Base-by-base conservation (phyloP, 2,329 filamentous ascomycete genomes). In the Thielaviopsis ethacetica region DNA sequence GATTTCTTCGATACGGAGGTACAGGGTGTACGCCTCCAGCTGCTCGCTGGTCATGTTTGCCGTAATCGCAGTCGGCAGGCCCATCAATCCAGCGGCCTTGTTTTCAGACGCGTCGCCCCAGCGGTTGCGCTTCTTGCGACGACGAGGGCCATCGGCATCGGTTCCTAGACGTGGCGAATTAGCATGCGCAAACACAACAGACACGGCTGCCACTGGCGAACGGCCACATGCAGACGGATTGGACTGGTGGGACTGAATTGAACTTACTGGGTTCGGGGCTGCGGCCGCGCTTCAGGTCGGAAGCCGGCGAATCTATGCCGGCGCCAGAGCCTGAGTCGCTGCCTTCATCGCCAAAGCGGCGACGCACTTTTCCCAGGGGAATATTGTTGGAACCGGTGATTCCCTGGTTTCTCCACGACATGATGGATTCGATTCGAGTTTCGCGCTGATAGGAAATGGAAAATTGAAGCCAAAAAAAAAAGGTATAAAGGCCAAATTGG, bases 311-410 rank as follows among this genome's bases (percentile, higher is more conserved):
- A 63, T 67, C 63, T 22, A 30, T 21, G 22, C 38, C 47, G 21
- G 19, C 54, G 7, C 54, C 26, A 21, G 59, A 58, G 24, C 56
- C 38, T 15, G 54, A 24, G 58, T 69, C 63, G 38, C 62, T 65
- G 44, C 66, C 71, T 17, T 68, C 68, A 6, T 85, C 81, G 54
- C 81, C 84, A 64, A 80, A 86, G 62, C 83, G 85, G 66, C 94
- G 90, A 62, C 91, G 86, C 67, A 87, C 83, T 66, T 83, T 94
- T 57, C 93, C 93, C 62, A 98, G 76, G 62, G 93, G 93, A 67
- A 98, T 95, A 68, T 96, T 97, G 74, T 98, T 98, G 52, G 94
- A 97, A 57, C 93, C 93, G 21, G 93, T 98, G 70, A 95, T 95
- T 66, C 93, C 93, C 71, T 84, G 82, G 61, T 73, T 81, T 75